phyloP scores from a whole-genome alignment of 1,284 basidiomycete genomes.

The Tranzscheliella williamsii region DNA sequence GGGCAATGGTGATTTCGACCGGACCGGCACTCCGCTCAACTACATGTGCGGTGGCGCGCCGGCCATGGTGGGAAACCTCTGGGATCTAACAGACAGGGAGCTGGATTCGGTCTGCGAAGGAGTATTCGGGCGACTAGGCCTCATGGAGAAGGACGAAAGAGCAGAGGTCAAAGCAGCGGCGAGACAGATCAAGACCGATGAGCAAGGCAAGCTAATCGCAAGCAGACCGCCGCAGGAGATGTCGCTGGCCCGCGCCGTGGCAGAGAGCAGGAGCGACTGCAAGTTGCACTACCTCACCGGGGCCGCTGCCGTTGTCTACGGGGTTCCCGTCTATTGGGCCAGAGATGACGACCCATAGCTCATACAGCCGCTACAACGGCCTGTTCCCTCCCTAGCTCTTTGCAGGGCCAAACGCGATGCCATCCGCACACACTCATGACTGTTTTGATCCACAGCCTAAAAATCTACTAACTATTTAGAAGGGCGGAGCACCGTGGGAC shows the following conservation, averaged over 20 bases:
- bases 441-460: too few species aligned
- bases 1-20: slow-evolving; percentile 91
- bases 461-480: too few species aligned
- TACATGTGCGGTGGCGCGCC: slow-evolving; percentile 97
- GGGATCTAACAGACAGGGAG: slow-evolving; percentile 98
- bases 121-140: slow-evolving; percentile 75
- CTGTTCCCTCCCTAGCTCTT: too few species aligned
- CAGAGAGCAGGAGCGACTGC: slow-evolving; percentile 75
- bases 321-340: slow-evolving; percentile 70
- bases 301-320: slow-evolving; percentile 90
- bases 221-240: slow-evolving; percentile 45
- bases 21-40: slow-evolving; percentile 84
- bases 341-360: slow-evolving; percentile 3
- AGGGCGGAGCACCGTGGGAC: too few species aligned
- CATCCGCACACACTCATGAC: too few species aligned
- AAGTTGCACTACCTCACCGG: slow-evolving; percentile 94
- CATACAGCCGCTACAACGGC: too few species aligned
- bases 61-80: slow-evolving; percentile 87
- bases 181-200: slow-evolving; percentile 14
- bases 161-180: slow-evolving; percentile 36
- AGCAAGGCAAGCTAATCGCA: slow-evolving; percentile 5
- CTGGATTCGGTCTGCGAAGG: slow-evolving; percentile 87
- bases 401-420: too few species aligned
- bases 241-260: slow-evolving; percentile 78
- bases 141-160: slow-evolving; percentile 62